These are phyloP conservation scores for Suillus lakei DNA, from an alignment of 768 basidiomycete species.

Conservation along the genomic window DNA sequence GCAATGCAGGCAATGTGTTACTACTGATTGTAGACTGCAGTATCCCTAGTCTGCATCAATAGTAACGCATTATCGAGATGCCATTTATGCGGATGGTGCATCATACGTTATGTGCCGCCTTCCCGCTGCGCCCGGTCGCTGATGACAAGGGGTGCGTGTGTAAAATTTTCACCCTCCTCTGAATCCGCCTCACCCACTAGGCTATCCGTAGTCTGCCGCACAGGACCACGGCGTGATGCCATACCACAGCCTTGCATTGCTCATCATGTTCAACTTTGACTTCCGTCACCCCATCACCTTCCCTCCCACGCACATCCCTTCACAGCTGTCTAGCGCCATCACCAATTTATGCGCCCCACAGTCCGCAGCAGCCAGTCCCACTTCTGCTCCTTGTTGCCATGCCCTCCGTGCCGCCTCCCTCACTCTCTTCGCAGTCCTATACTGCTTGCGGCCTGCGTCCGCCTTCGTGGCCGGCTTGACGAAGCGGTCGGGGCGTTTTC, in stretches of 20 bases:
- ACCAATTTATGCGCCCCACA: not conserved
- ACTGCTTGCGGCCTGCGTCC: not conserved
- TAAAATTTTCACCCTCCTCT: too few species aligned
- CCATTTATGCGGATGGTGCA: not conserved
- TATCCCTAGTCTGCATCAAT: not conserved
- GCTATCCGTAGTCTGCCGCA: not conserved
- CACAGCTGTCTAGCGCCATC: not conserved
- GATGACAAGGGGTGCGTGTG: too few species aligned
- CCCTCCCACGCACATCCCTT: not conserved
- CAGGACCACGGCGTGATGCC: not conserved
- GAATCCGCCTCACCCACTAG: not conserved
- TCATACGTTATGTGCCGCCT: not conserved
- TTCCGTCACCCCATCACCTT: not conserved
- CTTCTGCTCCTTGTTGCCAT: not conserved
- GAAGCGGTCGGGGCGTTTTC: not conserved
- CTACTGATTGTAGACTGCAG: too few species aligned
- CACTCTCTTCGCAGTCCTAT: too few species aligned
- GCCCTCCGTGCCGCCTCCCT: not conserved
- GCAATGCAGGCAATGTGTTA: not conserved
- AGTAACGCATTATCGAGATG: not conserved
- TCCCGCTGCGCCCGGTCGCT: not conserved
- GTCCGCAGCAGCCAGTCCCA: not conserved
- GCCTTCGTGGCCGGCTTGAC: not conserved
- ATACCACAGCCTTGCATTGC: not conserved
- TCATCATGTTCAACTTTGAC: not conserved